These are phyloP conservation scores for Myriosclerotinia scirpicola DNA, from an alignment of 2,329 filamentous ascomycete species.

Conservation along the genomic window DNA sequence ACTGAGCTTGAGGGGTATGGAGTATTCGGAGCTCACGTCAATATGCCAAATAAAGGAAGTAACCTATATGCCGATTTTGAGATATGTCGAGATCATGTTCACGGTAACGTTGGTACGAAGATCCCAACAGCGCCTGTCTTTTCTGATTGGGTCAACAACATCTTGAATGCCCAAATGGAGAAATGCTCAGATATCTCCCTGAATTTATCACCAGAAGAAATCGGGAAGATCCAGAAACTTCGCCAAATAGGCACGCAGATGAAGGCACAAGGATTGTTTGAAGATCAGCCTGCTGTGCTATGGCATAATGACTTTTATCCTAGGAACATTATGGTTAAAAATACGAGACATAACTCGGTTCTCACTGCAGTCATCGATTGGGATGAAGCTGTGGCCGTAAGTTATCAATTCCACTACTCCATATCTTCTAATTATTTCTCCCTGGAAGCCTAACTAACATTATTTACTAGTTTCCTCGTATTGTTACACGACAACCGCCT, in stretches of 20 bases:
- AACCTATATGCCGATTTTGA: not conserved
- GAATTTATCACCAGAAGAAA: not conserved
- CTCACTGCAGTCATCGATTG: conserved; percentile 2
- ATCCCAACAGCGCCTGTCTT: not conserved
- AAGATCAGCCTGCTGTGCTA: not conserved
- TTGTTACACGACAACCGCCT: not conserved
- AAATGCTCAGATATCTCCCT: not conserved
- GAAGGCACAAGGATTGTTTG: not conserved
- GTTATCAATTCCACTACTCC: not conserved
- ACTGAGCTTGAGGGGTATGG: not conserved
- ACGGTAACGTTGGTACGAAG: not conserved
- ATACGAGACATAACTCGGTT: not conserved
- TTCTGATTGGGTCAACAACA: not conserved
- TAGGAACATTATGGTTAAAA: not conserved
- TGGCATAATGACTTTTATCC: conserved; percentile 11
- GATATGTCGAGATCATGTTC: not conserved
- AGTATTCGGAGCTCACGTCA: accelerated
- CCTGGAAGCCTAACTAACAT: not conserved
- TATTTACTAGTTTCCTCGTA: not conserved
- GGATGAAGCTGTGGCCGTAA: not conserved
- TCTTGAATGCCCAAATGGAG: not conserved
- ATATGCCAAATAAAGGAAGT: not conserved
- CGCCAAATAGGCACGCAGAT: not conserved
- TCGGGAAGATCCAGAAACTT: not conserved
- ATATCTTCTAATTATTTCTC: not conserved